Conservation (phyloP, 2,329 filamentous ascomycete genomes). For the Drechslera avenae region DNA sequence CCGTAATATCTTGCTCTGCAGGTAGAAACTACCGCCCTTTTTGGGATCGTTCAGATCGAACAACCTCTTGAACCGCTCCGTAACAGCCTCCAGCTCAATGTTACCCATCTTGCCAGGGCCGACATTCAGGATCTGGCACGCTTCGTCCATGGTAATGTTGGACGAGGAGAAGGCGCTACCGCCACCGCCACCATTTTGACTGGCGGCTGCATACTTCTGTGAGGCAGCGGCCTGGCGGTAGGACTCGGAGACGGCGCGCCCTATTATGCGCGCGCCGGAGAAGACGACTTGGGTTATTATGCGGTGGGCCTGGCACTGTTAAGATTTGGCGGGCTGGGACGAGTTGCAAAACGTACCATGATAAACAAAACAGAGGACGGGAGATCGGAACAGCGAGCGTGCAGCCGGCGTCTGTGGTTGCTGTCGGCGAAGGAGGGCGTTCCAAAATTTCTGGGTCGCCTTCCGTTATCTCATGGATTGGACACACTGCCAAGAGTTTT, state of each 20-base stretch:
- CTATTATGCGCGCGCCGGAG: conserved; percentile 87
- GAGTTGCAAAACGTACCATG: conserved; percentile 31
- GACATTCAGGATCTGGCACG: conserved; percentile 96
- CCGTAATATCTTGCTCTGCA: conserved; percentile 94
- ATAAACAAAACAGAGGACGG: too few species aligned
- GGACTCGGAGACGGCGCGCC: conserved; percentile 89
- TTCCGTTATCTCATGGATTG: too few species aligned
- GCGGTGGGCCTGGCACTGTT: conserved; percentile 75
- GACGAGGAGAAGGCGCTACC: conserved; percentile 60
- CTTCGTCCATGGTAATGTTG: conserved; percentile 92
- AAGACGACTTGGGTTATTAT: conserved; percentile 93
- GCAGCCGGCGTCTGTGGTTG: conserved; percentile 15
- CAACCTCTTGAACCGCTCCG: conserved; percentile 87
- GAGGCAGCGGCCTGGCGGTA: conserved; percentile 94
- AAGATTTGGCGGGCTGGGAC: conserved; percentile 16
- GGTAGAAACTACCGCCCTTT: conserved; percentile 96
- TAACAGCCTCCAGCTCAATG: conserved; percentile 77
- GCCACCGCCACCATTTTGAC: conserved; percentile 60
- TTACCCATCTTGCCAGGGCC: conserved; percentile 81
- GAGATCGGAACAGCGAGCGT: not conserved
- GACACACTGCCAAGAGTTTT: too few species aligned
- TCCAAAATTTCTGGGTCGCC: conserved; percentile 36
- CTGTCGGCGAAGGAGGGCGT: conserved; percentile 18
- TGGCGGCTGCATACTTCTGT: conserved; percentile 77
- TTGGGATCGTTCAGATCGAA: conserved; percentile 95